Conservation (phyloP, 2,329 filamentous ascomycete genomes). For the Aspergillus alliaceus region DNA sequence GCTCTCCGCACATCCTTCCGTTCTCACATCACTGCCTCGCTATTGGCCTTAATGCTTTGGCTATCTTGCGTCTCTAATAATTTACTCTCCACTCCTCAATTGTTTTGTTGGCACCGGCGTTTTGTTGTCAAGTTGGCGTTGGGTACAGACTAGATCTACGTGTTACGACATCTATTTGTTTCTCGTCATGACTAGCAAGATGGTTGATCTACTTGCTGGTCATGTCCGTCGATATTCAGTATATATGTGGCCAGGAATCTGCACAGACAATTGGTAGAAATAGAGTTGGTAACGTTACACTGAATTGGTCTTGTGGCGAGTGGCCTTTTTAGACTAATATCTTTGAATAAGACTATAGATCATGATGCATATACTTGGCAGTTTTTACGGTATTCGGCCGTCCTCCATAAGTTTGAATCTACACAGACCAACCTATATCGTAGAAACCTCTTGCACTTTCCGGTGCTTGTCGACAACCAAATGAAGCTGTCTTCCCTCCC, state of each 20-base stretch:
- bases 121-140: neutral
- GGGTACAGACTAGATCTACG: constrained; percentile 1
- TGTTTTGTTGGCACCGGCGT: neutral
- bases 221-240: neutral
- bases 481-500: constrained; percentile 58
- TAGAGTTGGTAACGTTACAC: neutral
- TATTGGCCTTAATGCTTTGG: neutral
- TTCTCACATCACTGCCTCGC: neutral
- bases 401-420: neutral
- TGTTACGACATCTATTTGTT: neutral
- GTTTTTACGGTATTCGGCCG: too few relatives aligned
- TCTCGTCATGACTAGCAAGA: neutral
- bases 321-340: too few relatives aligned
- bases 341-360: too few relatives aligned
- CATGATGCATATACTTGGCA: too few relatives aligned
- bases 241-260: neutral
- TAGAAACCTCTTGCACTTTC: constrained; percentile 57
- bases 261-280: neutral
- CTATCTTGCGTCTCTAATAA: too few relatives aligned
- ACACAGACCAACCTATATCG: constrained; percentile 40
- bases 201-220: neutral
- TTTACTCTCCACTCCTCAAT: neutral
- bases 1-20: neutral
- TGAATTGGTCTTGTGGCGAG: neutral
- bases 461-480: constrained; percentile 63